These are phyloP conservation scores for Coemansia pectinata DNA, from an alignment of 192 early-diverging fungal genomes.

Conservation along the genomic window DNA sequence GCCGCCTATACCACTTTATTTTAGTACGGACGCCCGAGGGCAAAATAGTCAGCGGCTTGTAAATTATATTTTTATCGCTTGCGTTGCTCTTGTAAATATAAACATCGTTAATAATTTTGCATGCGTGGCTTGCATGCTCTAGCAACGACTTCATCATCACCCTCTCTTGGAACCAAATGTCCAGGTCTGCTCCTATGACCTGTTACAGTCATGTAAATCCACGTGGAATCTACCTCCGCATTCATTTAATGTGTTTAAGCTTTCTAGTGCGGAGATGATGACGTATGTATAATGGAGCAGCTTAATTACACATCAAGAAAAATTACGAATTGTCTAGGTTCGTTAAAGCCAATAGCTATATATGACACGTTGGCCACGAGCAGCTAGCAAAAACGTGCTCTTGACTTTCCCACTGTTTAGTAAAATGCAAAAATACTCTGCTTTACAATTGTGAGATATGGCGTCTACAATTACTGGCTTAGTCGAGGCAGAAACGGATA, in stretches of 20 bases:
- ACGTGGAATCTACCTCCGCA: not conserved
- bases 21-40: slow-evolving; percentile 40
- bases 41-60: slow-evolving; percentile 17
- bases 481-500: no score
- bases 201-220: not conserved
- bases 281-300: not conserved
- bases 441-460: not conserved
- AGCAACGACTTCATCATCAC: no score
- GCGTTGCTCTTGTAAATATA: not conserved
- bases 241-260: not conserved
- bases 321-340: not conserved
- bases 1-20: slow-evolving; percentile 43
- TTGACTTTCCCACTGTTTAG: not conserved
- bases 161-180: no score
- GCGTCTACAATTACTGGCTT: not conserved
- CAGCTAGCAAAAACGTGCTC: not conserved
- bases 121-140: not conserved
- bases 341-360: not conserved
- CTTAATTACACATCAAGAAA: not conserved
- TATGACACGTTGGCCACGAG: not conserved
- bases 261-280: not conserved
- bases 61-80: not conserved
- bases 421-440: not conserved
- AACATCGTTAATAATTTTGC: not conserved
- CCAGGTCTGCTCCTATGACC: no score